Conservation (phyloP, 1,284 basidiomycete genomes). For the Sanghuangporus baumii region DNA sequence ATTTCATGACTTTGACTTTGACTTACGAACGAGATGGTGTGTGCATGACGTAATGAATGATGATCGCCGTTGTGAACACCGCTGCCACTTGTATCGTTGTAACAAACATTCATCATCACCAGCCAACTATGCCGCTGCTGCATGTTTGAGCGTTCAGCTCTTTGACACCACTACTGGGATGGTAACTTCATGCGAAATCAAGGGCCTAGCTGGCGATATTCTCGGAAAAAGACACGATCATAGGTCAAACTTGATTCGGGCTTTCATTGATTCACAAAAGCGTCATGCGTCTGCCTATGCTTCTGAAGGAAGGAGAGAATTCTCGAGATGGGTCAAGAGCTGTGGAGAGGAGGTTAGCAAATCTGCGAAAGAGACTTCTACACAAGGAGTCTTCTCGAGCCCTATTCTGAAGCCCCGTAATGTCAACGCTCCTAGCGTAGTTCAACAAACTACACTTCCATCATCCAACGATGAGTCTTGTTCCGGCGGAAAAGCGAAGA, state of each 20-base stretch:
- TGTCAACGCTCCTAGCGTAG: background rate
- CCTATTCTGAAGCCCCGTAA: conserved; percentile 18
- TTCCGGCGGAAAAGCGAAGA: background rate
- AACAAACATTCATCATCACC: too few species aligned
- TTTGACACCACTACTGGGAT: background rate
- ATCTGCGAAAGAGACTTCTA: background rate
- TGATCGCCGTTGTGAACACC: background rate
- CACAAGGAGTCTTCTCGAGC: conserved; percentile 18
- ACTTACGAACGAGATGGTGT: background rate
- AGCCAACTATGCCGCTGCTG: background rate
- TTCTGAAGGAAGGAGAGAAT: conserved; percentile 14
- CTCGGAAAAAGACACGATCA: background rate
- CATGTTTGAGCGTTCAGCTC: background rate
- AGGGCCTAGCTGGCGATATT: background rate
- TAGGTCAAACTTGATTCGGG: conserved; percentile 10
- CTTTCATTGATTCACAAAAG: conserved; percentile 20
- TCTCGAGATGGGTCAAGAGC: conserved; percentile 3
- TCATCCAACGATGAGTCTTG: background rate
- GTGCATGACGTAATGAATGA: background rate
- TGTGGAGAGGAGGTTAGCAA: background rate
- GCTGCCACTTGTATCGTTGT: background rate
- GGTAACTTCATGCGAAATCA: background rate
- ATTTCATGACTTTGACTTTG: background rate
- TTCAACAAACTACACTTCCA: background rate
- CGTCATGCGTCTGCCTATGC: conserved; percentile 13